Evolutionary conservation across 176 grass and related monocot genomes (phyloP).

Genomic region (Alloteropsis semialata): DNA sequence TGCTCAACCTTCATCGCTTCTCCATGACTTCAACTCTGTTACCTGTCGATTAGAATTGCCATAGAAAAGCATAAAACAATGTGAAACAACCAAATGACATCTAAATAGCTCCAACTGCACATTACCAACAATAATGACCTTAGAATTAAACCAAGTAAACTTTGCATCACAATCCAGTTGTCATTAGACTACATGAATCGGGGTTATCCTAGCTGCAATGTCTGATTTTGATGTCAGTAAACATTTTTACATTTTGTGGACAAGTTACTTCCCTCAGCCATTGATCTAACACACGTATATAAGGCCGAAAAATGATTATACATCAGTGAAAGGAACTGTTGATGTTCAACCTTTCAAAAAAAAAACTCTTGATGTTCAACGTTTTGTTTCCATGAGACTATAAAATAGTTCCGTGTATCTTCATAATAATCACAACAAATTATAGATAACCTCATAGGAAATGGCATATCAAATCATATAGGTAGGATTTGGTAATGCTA

Average conservation of each 20-base stretch:
- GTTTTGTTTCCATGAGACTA: not conserved
- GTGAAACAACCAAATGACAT: not conserved
- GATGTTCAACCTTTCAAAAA: not conserved
- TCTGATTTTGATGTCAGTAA: not conserved
- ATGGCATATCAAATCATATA: not conserved
- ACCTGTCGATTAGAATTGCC: slow-evolving; percentile 13
- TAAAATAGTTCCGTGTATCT: not conserved
- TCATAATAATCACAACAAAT: not conserved
- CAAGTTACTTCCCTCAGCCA: not conserved
- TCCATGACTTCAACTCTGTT: slow-evolving; percentile 3
- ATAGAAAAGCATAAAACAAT: not conserved
- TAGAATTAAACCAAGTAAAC: not conserved
- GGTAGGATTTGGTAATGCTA: not conserved
- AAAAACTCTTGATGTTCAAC: not conserved
- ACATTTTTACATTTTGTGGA: not conserved
- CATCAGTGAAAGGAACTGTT: not conserved
- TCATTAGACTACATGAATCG: not conserved
- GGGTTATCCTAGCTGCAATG: not conserved
- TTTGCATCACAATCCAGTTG: not conserved
- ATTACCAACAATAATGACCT: not conserved
- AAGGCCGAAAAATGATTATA: not conserved
- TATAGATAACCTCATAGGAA: not conserved
- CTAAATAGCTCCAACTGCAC: not conserved
- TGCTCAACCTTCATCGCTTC: not conserved
- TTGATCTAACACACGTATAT: not conserved